Evolutionary conservation across 345 rosid species (phyloP), one percentile per base, ranked within the genome.

Genomic region (Heritiera fomes): DNA sequence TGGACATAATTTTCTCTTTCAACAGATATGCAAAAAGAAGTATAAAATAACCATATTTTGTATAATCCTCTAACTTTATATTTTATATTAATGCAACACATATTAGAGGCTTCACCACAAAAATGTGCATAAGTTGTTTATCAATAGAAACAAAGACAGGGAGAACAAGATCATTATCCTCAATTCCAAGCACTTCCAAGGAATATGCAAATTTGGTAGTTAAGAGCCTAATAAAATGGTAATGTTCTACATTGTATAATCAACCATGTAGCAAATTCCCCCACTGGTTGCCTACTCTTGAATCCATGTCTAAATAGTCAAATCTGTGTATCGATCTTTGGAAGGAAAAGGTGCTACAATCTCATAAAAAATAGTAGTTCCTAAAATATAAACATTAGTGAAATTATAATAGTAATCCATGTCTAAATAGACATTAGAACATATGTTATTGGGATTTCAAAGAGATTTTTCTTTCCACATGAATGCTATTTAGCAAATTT

Each of bases 201-300:
- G 64, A 60, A 60, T 60, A 60, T 3, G 7, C 38, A 28, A 60
- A 23, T 60, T 23, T 23, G 14, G 38, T 28, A 3, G 34, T 9
- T 3, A 60, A 23, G 34, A 60, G 14, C 10, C 30, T 23, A 28
- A 60, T 60, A 60, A 60, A 58, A 60, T 10, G 6, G 34, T 7
- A 7, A 56, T 3, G 61, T 0, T n/a, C 28, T 23, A 28, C 64
- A 60, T 60, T 9, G 17, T 23, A 28, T 60, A 7, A 47, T 28
- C 49, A 43, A 68, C 72, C 15, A 43, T 68, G 70, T 23, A 65
- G 70, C 70, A 65, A 18, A 40, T 65, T 65, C 69, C 69, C 63
- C 11, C 47, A 40, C 17, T 6, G 46, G 8, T 17, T 45, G 20
- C 59, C 43, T 49, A 15, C 43, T 13, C 34, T 14, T 50, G 1